Percentiles rank a stretch among this genome's conserved stretches.
Evolutionary conservation across 78 protist genomes (phyloP).

Genomic region (Andalucia godoyi): DNA sequence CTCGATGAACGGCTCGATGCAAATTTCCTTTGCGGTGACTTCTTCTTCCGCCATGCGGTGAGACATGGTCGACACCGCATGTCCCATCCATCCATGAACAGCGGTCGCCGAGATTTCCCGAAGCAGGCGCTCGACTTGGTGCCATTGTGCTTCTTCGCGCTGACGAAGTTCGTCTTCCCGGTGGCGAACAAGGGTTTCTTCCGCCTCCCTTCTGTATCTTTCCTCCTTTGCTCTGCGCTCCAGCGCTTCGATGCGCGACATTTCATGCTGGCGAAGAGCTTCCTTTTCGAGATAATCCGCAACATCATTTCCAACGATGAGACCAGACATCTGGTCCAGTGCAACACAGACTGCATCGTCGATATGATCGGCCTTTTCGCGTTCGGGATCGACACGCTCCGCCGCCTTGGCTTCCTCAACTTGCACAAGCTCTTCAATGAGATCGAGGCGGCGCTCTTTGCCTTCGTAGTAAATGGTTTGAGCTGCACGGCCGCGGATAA

Average conservation of each 20-base stretch:
- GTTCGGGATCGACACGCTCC: constrained; percentile 1
- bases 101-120: neutral
- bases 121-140: neutral
- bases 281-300: constrained; percentile 59
- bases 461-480: constrained; percentile 52
- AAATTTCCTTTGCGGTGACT: constrained; percentile 1
- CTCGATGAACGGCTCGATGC: no score
- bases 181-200: constrained; percentile 31
- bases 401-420: neutral
- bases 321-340: constrained; percentile 10
- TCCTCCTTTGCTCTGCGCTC: constrained; percentile 35
- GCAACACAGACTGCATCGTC: neutral
- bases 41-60: neutral
- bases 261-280: constrained; percentile 37
- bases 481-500: constrained; percentile 54
- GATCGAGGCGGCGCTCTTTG: constrained; percentile 34
- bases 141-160: constrained; percentile 7
- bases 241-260: constrained; percentile 18
- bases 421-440: constrained; percentile 53
- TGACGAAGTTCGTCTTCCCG: constrained; percentile 21
- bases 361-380: neutral
- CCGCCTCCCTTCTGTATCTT: constrained; percentile 42
- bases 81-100: neutral
- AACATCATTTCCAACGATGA: constrained; percentile 21
- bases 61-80: neutral